Conservation (phyloP, 148 eudicot genomes). For the Spergularia bocconei region DNA sequence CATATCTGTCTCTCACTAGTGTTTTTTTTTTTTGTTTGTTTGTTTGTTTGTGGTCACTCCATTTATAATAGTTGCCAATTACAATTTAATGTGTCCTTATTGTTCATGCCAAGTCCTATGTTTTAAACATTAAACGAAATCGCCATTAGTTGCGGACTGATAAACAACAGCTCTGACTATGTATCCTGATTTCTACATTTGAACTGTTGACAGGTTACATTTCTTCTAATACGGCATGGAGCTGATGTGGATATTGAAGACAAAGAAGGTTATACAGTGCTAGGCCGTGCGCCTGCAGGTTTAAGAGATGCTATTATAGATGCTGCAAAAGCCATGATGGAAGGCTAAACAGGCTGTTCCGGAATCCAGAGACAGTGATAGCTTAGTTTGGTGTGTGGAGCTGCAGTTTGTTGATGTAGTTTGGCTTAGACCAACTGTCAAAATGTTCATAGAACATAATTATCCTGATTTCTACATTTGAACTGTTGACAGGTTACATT, state of each 20-base stretch:
- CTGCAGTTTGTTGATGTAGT: background rate
- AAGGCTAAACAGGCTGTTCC: constrained; percentile 42
- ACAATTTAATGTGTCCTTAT: too few species aligned
- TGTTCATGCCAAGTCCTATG: too few species aligned
- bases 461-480: background rate
- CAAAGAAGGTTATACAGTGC: constrained; percentile 92
- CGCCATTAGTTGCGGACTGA: too few species aligned
- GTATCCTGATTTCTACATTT: background rate
- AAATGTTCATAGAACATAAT: too few species aligned
- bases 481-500: constrained; percentile 59
- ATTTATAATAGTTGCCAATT: too few species aligned
- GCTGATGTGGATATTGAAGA: constrained; percentile 90
- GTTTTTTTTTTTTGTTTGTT: too few species aligned
- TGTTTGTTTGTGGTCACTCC: too few species aligned
- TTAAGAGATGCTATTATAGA: constrained; percentile 65
- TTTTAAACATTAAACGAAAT: too few species aligned
- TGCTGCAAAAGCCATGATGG: constrained; percentile 91
- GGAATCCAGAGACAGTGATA: background rate
- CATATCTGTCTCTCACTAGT: too few species aligned
- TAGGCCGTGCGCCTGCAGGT: constrained; percentile 75
- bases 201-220: constrained; percentile 54
- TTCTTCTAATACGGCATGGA: constrained; percentile 89
- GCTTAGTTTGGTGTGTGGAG: background rate
- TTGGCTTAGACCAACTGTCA: background rate
- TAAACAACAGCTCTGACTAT: too few species aligned